Percentiles rank a stretch among this genome's conserved stretches.
Evolutionary conservation across 148 eudicot species (phyloP).

Genomic region (Persicaria tinctoria): DNA sequence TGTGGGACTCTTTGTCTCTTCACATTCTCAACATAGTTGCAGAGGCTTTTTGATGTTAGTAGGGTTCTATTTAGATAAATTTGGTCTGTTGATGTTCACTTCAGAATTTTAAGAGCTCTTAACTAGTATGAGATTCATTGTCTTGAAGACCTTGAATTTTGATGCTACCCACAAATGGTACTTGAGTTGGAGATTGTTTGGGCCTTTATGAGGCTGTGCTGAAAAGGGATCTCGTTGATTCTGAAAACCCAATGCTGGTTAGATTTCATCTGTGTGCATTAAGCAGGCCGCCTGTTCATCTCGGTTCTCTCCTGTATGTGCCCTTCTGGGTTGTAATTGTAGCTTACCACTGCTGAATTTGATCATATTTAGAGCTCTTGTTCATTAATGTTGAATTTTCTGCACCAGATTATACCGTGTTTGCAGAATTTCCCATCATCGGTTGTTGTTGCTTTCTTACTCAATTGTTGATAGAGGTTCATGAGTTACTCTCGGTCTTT

Average conservation of each 20-base stretch:
- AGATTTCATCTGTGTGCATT: background rate
- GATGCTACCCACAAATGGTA: background rate
- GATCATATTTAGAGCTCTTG: background rate
- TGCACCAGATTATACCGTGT: background rate
- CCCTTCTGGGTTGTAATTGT: background rate
- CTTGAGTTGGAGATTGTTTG: background rate
- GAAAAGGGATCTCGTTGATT: background rate
- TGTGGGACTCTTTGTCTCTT: no score
- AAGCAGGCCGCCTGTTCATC: background rate
- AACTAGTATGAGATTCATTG: background rate
- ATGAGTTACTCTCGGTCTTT: background rate
- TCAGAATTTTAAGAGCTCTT: background rate
- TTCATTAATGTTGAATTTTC: background rate
- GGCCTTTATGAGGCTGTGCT: background rate
- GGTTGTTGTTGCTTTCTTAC: background rate
- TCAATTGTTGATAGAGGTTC: background rate
- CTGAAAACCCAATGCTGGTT: background rate
- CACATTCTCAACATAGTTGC: no score
- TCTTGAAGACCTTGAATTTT: background rate
- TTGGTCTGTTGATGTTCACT: background rate
- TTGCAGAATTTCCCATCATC: background rate
- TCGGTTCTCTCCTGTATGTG: no score
- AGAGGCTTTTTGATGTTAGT: background rate
- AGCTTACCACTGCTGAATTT: background rate
- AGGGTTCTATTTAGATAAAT: background rate